Percentiles rank a stretch among this genome's conserved stretches.
Evolutionary conservation across 2,329 filamentous ascomycete species (phyloP).

Genomic region (Arthrobotrys pseudoclavata): DNA sequence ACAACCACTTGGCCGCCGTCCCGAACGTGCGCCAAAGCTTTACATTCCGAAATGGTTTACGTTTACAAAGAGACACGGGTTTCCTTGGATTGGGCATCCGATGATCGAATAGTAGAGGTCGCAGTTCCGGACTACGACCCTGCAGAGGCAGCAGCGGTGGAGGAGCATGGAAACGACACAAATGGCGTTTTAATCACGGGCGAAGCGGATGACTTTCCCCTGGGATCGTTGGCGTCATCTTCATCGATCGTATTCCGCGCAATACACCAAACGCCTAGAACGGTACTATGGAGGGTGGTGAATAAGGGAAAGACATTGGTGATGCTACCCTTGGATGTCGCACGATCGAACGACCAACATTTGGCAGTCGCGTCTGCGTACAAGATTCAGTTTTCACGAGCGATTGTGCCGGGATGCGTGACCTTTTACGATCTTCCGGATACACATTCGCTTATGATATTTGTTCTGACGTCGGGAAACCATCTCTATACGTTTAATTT

Average conservation of each 20-base stretch:
- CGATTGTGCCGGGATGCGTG: slow-evolving; percentile 82
- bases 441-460: slow-evolving; percentile 82
- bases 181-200: slow-evolving; percentile 72
- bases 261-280: slow-evolving; percentile 81
- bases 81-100: slow-evolving; percentile 76
- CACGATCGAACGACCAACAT: slow-evolving; percentile 74
- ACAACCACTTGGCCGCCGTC: slow-evolving; percentile 23
- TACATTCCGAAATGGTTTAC: slow-evolving; percentile 61
- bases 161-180: slow-evolving; percentile 66
- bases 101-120: slow-evolving; percentile 67
- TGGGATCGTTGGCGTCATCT: slow-evolving; percentile 79
- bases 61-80: slow-evolving; percentile 89
- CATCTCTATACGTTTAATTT: slow-evolving; percentile 87
- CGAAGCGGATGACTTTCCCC: slow-evolving; percentile 71
- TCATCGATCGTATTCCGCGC: slow-evolving; percentile 87
- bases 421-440: slow-evolving; percentile 84
- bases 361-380: slow-evolving; percentile 80
- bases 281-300: slow-evolving; percentile 90
- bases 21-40: slow-evolving; percentile 41
- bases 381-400: slow-evolving; percentile 80
- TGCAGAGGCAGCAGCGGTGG: slow-evolving; percentile 65
- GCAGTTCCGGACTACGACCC: slow-evolving; percentile 63
- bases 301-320: slow-evolving; percentile 84
- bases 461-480: slow-evolving; percentile 80
- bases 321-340: slow-evolving; percentile 84